Percentiles rank a stretch among this genome's conserved stretches.
Evolutionary conservation across 2,329 filamentous ascomycete species (phyloP).

Genomic region (Cytospora leucostoma): DNA sequence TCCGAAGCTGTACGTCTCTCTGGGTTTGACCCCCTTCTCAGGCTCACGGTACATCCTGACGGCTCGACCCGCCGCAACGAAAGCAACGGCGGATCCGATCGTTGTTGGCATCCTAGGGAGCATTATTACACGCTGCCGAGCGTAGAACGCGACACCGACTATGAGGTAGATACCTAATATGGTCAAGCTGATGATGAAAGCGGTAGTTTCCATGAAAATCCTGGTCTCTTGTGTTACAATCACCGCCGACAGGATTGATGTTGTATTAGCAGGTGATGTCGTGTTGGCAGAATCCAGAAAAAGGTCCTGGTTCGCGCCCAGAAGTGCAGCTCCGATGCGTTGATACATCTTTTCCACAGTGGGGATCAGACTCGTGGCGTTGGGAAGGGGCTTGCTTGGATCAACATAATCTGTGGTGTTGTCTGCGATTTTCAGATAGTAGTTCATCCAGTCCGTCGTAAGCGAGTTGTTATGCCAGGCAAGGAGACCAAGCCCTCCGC

Average conservation of each 20-base stretch:
- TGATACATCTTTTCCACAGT: slow-evolving; percentile 33
- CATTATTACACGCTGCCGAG: slow-evolving; percentile 41
- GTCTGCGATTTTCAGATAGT: slow-evolving; percentile 41
- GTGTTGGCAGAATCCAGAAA: slow-evolving; percentile 34
- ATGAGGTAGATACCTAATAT: slow-evolving; percentile 48
- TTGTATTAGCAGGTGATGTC: slow-evolving; percentile 12
- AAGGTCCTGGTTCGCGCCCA: slow-evolving; percentile 45
- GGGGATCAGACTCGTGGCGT: slow-evolving; percentile 28
- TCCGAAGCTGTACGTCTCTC: slow-evolving; percentile 49
- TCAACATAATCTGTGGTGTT: slow-evolving; percentile 40
- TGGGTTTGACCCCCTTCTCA: neutral
- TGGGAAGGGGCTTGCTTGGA: slow-evolving; percentile 29
- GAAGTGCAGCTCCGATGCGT: slow-evolving; percentile 32
- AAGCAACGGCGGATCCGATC: slow-evolving; percentile 49
- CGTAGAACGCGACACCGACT: slow-evolving; percentile 47
- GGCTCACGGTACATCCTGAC: slow-evolving; percentile 38
- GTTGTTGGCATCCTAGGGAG: slow-evolving; percentile 55
- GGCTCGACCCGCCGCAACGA: slow-evolving; percentile 49
- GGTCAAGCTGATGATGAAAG: slow-evolving; percentile 47
- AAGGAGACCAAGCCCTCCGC: fast-evolving
- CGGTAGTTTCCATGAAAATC: slow-evolving; percentile 50
- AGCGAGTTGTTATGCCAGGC: slow-evolving; percentile 52
- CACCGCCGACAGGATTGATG: slow-evolving; percentile 18
- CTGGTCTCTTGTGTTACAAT: slow-evolving; percentile 37
- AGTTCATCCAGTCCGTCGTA: slow-evolving; percentile 48